These are phyloP conservation scores for Protostelium mycophagum DNA, from an alignment of 78 protist species.

Conservation along the genomic window DNA sequence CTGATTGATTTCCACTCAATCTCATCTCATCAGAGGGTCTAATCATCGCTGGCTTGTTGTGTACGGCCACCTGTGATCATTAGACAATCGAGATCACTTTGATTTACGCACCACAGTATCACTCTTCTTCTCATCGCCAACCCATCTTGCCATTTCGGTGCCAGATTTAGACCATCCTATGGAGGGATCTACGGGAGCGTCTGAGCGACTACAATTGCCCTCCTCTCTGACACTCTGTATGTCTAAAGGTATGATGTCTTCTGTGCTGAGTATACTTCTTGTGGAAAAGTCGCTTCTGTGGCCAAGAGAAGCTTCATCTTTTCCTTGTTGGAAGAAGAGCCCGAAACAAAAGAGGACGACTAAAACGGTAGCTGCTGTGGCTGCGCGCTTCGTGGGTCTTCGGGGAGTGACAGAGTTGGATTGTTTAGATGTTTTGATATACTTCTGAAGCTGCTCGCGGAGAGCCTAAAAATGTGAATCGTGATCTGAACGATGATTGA, in stretches of 20 bases:
- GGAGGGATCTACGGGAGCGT: background rate
- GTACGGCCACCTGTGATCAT: too few relatives aligned
- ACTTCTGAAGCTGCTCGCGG: background rate
- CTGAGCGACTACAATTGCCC: background rate
- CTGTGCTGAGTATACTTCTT: background rate
- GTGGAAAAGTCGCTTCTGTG: background rate
- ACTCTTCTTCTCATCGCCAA: too few relatives aligned
- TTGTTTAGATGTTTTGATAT: too few relatives aligned
- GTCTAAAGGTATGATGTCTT: too few relatives aligned
- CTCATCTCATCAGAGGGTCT: too few relatives aligned
- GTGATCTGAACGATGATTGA: too few relatives aligned
- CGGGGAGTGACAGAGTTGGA: background rate
- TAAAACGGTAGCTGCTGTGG: background rate
- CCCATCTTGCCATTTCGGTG: background rate
- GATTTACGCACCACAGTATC: too few relatives aligned
- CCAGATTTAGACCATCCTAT: background rate
- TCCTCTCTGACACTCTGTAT: background rate
- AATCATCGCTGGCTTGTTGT: too few relatives aligned
- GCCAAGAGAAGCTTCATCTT: background rate
- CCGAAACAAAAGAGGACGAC: background rate
- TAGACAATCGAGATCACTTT: too few relatives aligned
- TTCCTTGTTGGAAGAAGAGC: background rate
- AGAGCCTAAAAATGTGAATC: too few relatives aligned
- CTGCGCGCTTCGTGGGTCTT: background rate
- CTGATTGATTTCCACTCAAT: background rate